Base-by-base conservation (phyloP, 2,329 filamentous ascomycete species). In the Sporothrix curviconia region DNA sequence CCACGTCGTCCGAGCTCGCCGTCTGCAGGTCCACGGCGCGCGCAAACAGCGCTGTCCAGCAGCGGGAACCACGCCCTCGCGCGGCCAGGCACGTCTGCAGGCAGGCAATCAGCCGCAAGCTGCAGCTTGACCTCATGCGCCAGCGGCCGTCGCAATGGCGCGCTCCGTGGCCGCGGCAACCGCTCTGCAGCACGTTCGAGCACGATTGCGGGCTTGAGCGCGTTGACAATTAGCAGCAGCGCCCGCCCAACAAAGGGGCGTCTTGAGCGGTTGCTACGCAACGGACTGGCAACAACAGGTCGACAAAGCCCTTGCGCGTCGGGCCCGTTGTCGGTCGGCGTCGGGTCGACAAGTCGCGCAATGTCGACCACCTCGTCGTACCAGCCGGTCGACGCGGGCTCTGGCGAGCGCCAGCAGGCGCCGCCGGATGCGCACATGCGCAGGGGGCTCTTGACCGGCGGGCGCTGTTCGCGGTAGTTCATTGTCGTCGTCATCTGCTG, bases 231-330 rank as follows among this genome's bases (percentile, higher is more conserved):
- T 58, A 96, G 79, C 43, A 95, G 81, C 14, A 92, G 85, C 19
- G 89, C 90, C 9, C 92, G 91, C 37, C 95, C 81, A 69, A n/a
- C n/a, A n/a, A n/a, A 96, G 97, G 0, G 94, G 92, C n/a, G 91
- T 95, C 78, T 97, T 97, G 71, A 99, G 86, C 1, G 94, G 94
- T 74, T 99, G 94, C 74, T 99, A 94, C 36, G 90, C 70, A 43
- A 88, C 80, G 63, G 97, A 78, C 71, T 92, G 89, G 59, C 92
- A 74, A n/a, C 7, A 85, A 77, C 30, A 95, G 79, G 58, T 86
- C 82, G 63, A 89, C 77, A 70, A 95, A 95, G 52, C 79, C 83
- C 32, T 78, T 80, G 63, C 85, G 85, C 56, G 95, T 75, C 64
- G 91, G 87, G 64, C 86, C 28, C 28, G 28, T 32, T 91, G 68